These are phyloP conservation scores for Fraxinus baroniana DNA, from an alignment of 305 asterid genomes.

Conservation along the genomic window DNA sequence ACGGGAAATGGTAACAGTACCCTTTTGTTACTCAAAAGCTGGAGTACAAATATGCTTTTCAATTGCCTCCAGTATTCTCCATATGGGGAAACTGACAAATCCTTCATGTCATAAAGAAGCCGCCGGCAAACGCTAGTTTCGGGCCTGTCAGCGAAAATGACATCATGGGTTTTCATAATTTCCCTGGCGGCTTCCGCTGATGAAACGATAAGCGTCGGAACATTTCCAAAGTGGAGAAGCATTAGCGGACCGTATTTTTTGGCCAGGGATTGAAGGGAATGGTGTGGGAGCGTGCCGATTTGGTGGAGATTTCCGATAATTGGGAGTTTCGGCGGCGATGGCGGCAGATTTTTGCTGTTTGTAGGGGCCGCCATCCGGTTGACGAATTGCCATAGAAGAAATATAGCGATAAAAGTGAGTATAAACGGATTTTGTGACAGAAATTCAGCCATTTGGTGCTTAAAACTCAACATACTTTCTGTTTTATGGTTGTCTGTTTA, in stretches of 20 bases:
- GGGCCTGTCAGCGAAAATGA: conserved; percentile 48
- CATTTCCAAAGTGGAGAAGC: conserved; percentile 46
- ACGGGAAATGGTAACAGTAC: neutral
- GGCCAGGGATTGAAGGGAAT: conserved; percentile 39
- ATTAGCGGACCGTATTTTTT: conserved; percentile 48
- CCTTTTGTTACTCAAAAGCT: conserved; percentile 13
- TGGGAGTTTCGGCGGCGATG: conserved; percentile 56
- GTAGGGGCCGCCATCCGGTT: neutral
- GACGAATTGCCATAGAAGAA: neutral
- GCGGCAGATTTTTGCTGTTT: conserved; percentile 25
- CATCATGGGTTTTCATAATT: conserved; percentile 48
- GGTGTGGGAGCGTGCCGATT: conserved; percentile 49
- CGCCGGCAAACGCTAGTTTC: neutral
- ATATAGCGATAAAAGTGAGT: neutral
- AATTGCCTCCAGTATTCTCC: conserved; percentile 20
- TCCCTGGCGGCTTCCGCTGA: conserved; percentile 45
- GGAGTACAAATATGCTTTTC: conserved; percentile 14
- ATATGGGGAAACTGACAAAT: conserved; percentile 1
- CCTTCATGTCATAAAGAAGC: conserved; percentile 3
- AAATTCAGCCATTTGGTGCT: too few species aligned
- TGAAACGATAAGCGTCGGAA: conserved; percentile 46
- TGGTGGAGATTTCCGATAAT: conserved; percentile 62
- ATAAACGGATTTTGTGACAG: too few species aligned
- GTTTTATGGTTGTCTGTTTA: too few species aligned
- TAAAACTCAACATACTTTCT: too few species aligned